phyloP scores from a whole-genome alignment of 1,139 yeast species.

The Scheffersomyces lignicola region DNA sequence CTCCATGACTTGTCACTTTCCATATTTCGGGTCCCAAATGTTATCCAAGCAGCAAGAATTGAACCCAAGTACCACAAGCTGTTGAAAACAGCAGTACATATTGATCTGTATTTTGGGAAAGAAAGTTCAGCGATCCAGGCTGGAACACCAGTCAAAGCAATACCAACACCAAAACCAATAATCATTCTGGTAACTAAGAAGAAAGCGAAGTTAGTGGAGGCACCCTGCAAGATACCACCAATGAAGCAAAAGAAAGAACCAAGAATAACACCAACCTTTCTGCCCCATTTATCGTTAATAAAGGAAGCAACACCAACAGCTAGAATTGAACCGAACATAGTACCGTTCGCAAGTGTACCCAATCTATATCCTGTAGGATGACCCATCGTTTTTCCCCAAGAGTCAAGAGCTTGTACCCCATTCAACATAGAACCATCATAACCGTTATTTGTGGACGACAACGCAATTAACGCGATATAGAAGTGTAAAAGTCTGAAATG shows the following conservation, averaged over 20 bases:
- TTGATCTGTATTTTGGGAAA: slow-evolving; percentile 50
- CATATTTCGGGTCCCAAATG: slow-evolving; percentile 46
- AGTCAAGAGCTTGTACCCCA: slow-evolving; percentile 45
- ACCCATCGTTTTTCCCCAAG: slow-evolving; percentile 37
- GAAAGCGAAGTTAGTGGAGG: slow-evolving; percentile 37
- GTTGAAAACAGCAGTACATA: slow-evolving; percentile 46
- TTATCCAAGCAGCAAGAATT: slow-evolving; percentile 53
- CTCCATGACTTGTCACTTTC: slow-evolving; percentile 38
- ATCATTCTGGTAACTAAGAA: slow-evolving; percentile 39
- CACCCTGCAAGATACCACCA: slow-evolving; percentile 45
- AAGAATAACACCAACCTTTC: slow-evolving; percentile 28
- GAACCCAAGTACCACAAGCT: slow-evolving; percentile 56
- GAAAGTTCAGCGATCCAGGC: slow-evolving; percentile 42
- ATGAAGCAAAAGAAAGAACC: slow-evolving; percentile 28
- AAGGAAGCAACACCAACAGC: slow-evolving; percentile 20
- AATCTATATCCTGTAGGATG: slow-evolving; percentile 43
- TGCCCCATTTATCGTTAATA: slow-evolving; percentile 30
- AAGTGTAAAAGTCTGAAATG: slow-evolving; percentile 38
- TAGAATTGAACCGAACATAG: slow-evolving; percentile 23
- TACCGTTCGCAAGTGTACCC: slow-evolving; percentile 44
- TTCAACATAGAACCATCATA: too few relatives aligned
- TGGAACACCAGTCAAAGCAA: slow-evolving; percentile 40
- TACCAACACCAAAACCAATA: slow-evolving; percentile 42
- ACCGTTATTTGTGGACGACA: slow-evolving; percentile 50
- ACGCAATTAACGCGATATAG: slow-evolving; percentile 36